Conservation (phyloP, 371 early-diverging fungal species). For the Spiromyces aspiralis region DNA sequence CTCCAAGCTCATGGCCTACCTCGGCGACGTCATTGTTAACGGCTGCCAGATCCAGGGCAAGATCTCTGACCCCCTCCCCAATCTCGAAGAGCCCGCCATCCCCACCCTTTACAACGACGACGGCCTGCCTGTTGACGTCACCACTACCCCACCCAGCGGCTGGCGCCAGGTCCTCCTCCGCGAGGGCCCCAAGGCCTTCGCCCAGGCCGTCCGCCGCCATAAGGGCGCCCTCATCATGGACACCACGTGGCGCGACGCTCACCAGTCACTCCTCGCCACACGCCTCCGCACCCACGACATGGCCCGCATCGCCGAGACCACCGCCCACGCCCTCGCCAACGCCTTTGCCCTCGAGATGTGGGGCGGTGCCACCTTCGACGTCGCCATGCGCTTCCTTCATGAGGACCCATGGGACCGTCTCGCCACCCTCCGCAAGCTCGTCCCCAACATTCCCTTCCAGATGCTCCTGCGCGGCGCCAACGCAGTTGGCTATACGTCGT, state of each 20-base stretch:
- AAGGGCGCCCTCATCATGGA: constrained; percentile 78
- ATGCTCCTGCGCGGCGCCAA: constrained; percentile 96
- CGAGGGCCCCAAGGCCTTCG: constrained; percentile 77
- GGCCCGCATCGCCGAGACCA: constrained; percentile 63
- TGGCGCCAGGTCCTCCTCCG: constrained; percentile 77
- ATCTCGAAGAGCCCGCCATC: constrained; percentile 35
- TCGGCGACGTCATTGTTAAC: constrained; percentile 83
- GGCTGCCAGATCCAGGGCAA: constrained; percentile 86
- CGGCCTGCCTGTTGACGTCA: constrained; percentile 31
- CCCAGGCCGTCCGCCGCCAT: constrained; percentile 74
- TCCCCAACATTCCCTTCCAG: constrained; percentile 95
- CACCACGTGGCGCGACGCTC: constrained; percentile 93
- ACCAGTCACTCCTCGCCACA: constrained; percentile 84
- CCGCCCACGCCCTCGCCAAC: constrained; percentile 69
- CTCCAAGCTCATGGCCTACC: constrained; percentile 67
- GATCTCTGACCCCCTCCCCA: constrained; percentile 24
- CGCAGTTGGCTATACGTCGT: constrained; percentile 92
- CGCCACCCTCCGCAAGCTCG: constrained; percentile 53
- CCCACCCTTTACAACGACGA: constrained; percentile 35
- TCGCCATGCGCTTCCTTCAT: constrained; percentile 83
- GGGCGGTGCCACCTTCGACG: constrained; percentile 94
- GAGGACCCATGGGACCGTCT: constrained; percentile 94
- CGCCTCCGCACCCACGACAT: constrained; percentile 83
- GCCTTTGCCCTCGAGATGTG: constrained; percentile 85
- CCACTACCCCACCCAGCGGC: constrained; percentile 41